phyloP scores from a whole-genome alignment of 106 monocot genomes.

The Allium sativum region DNA sequence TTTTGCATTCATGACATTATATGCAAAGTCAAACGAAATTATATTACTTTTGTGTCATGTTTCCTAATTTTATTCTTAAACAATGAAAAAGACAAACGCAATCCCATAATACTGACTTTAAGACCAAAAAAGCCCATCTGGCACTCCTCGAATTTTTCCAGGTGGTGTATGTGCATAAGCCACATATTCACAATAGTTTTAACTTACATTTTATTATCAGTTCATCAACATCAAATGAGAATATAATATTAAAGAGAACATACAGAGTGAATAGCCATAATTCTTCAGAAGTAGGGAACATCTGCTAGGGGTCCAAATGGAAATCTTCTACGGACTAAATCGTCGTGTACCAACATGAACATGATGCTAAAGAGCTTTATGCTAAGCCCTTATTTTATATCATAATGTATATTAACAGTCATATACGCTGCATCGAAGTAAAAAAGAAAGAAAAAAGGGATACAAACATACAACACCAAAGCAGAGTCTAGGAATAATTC shows the following conservation, averaged over 20 bases:
- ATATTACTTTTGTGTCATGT: not conserved
- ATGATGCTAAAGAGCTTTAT: slow-evolving; percentile 91
- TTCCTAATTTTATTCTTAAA: too few species aligned
- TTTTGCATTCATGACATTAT: too few species aligned
- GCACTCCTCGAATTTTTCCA: slow-evolving; percentile 77
- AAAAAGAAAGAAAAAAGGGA: not conserved
- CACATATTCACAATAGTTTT: not conserved
- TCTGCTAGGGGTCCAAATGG: slow-evolving; percentile 84
- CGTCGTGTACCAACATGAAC: slow-evolving; percentile 98
- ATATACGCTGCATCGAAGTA: too few species aligned
- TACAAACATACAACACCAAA: slow-evolving; percentile 71
- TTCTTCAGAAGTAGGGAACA: slow-evolving; percentile 76
- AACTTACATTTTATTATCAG: too few species aligned
- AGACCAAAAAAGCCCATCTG: slow-evolving; percentile 87
- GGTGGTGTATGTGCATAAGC: slow-evolving; percentile 65
- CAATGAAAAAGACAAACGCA: not conserved
- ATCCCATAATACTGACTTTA: slow-evolving; percentile 27
- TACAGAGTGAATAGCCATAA: slow-evolving; percentile 85
- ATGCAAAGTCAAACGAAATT: not conserved
- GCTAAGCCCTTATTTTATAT: slow-evolving; percentile 57
- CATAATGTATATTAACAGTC: slow-evolving; percentile 15
- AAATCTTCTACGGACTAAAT: slow-evolving; percentile 81
- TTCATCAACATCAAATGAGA: too few species aligned
- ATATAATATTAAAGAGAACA: too few species aligned
- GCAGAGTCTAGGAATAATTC: slow-evolving; percentile 84